These are phyloP conservation scores for Pythium monospermum DNA, from an alignment of 352 stramenopile species.

Conservation along the genomic window DNA sequence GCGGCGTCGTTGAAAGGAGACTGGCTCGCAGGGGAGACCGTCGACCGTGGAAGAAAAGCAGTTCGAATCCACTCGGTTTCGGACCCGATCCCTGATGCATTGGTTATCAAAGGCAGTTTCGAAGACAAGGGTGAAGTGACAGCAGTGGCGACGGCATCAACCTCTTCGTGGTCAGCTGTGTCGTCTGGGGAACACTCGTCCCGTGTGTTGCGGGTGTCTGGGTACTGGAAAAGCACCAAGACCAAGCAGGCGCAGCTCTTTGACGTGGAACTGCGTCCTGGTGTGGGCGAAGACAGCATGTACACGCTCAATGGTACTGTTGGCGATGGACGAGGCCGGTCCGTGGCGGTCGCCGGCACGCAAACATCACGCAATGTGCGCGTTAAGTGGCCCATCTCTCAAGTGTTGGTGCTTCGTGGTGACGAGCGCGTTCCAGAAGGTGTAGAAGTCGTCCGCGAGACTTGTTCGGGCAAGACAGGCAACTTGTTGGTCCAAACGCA, in stretches of 20 bases:
- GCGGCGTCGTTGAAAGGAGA: slow-evolving; percentile 53
- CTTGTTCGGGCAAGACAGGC: slow-evolving; percentile 58
- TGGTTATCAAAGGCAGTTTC: slow-evolving; percentile 59
- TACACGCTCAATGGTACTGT: slow-evolving; percentile 65
- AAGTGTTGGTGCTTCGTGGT: slow-evolving; percentile 66
- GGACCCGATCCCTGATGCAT: slow-evolving; percentile 36
- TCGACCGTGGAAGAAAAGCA: slow-evolving; percentile 55
- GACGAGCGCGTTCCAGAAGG: slow-evolving; percentile 71
- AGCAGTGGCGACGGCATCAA: slow-evolving; percentile 42
- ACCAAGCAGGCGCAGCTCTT: slow-evolving; percentile 70
- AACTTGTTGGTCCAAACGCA: slow-evolving; percentile 72
- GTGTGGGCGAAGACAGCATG: slow-evolving; percentile 4
- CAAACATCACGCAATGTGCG: slow-evolving; percentile 59
- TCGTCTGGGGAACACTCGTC: slow-evolving; percentile 10
- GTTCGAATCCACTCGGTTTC: slow-evolving; percentile 65
- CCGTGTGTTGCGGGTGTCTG: slow-evolving; percentile 47
- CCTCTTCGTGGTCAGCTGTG: slow-evolving; percentile 38
- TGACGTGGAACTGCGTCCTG: slow-evolving; percentile 61
- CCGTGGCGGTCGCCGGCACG: slow-evolving; percentile 45
- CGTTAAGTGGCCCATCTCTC: slow-evolving; percentile 71
- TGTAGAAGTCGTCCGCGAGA: slow-evolving; percentile 62
- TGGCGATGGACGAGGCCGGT: slow-evolving; percentile 55
- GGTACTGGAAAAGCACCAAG: slow-evolving; percentile 72
- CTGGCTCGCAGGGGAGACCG: slow-evolving; percentile 74
- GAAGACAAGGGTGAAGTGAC: slow-evolving; percentile 70